Evolutionary conservation across 2,329 filamentous ascomycete genomes (phyloP), one percentile per base, ranked within the genome.

Genomic region (Arthrocladium fulminans): DNA sequence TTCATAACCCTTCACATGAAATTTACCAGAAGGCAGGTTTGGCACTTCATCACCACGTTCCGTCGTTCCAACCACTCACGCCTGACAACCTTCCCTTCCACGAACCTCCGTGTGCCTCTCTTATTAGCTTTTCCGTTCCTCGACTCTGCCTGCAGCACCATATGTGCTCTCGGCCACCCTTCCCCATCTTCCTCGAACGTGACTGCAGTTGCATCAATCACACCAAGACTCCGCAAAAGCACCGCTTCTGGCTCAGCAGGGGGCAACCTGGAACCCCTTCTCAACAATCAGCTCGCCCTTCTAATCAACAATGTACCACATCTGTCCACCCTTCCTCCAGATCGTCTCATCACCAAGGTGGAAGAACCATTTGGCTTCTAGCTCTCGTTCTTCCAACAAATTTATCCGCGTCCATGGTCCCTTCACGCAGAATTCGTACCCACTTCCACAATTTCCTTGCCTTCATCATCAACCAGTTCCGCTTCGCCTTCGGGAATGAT

Each of bases 301-400:
- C 9, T 48, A 38, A 32, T 55, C 51, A 17, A 53, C 48, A 12
- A 55, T 51, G 45, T 87, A 83, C 41, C 94, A 64, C 59, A 94
- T 88, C 64, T 47, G 39, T 25, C 41, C 8, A 13, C 45, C 45
- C 24, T 81, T 68, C 3, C 75, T 74, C 10, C 90, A 69, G 3
- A 90, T 69, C 0, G 83, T 87, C 62, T 92, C 86, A 58, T 95
- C 88, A 3, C 89, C 89, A 0, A 88, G 95, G 35, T 76, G 77
- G 73, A 94, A 80, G 80, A 86, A 10, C 74, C 73, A 55, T 88
- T 81, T 1, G 81, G 72, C n/a, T 47, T 79, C 75, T 0, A 76
- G 75, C 88, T 90, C 61, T 0, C 54, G 41, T 77, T 74, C 34
- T 73, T 69, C 53, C 72, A 73, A 56, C 80, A 80, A n/a, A 0